Evolutionary conservation across 345 rosid genomes (phyloP).

Genomic region (Rubroshorea leprosula): DNA sequence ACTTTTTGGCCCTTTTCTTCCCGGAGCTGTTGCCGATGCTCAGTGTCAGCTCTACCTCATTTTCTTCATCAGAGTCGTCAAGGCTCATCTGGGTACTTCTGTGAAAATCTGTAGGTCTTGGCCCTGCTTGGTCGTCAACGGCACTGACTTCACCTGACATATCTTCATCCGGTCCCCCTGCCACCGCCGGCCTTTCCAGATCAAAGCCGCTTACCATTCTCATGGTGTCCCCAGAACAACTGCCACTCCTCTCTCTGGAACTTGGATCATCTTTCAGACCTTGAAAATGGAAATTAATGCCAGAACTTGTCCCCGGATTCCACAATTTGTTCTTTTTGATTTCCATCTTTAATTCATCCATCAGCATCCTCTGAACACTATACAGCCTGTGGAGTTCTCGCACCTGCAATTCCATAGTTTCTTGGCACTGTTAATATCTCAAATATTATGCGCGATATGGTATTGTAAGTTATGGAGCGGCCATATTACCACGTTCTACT

Average conservation of each 20-base stretch:
- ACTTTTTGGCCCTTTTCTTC: conserved; percentile 16
- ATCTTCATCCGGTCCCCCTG: conserved; percentile 33
- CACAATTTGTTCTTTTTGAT: conserved; percentile 30
- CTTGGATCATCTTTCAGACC: conserved; percentile 22
- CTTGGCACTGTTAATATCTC: no score
- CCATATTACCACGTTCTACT: no score
- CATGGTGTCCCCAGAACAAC: conserved; percentile 35
- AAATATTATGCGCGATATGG: no score
- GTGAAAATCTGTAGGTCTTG: conserved; percentile 16
- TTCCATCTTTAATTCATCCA: conserved; percentile 48
- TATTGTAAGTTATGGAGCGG: no score
- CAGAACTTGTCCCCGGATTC: conserved; percentile 17
- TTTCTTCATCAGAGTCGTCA: conserved; percentile 33
- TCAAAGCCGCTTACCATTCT: conserved; percentile 30
- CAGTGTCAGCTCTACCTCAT: conserved; percentile 58
- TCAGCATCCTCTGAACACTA: conserved; percentile 59
- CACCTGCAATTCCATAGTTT: conserved; percentile 46
- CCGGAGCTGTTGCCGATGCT: conserved; percentile 49
- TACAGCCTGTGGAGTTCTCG: conserved; percentile 76
- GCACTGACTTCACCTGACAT: conserved; percentile 25
- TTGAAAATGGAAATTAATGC: conserved; percentile 18
- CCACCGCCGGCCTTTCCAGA: conserved; percentile 44
- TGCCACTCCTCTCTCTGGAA: conserved; percentile 48
- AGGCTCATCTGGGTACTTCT: conserved; percentile 14
- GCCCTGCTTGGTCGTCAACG: conserved; percentile 25